phyloP scores from a whole-genome alignment of 75 land plant genomes.

The Pseudotsuga menziesii region DNA sequence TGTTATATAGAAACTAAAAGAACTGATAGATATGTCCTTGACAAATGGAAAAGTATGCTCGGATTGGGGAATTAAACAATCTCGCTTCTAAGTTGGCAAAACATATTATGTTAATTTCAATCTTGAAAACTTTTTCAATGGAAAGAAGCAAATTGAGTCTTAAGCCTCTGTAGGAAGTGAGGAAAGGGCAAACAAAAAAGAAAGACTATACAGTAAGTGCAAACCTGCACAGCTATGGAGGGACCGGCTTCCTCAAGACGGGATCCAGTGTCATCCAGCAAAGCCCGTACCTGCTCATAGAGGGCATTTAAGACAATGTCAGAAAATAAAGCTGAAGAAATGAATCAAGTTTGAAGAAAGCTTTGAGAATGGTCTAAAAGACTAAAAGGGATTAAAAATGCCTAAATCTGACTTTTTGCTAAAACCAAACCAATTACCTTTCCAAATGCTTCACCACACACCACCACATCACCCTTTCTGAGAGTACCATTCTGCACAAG shows the following conservation, averaged over 20 bases:
- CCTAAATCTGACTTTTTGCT: neutral
- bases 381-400: neutral
- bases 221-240: conserved; percentile 93
- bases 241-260: conserved; percentile 89
- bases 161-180: neutral
- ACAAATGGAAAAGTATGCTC: neutral
- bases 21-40: neutral
- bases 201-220: neutral
- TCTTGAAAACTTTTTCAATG: neutral
- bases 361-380: neutral
- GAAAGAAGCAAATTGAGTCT: neutral
- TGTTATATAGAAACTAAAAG: neutral
- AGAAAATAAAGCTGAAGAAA: neutral
- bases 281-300: conserved; percentile 78
- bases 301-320: neutral
- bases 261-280: conserved; percentile 85
- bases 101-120: neutral
- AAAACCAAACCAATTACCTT: conserved; percentile 54
- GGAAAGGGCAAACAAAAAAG: neutral
- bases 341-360: neutral
- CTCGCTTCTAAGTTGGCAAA: neutral
- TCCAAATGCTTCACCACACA: conserved; percentile 96
- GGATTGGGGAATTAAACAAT: neutral
- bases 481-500: conserved; percentile 99
- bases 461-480: conserved; percentile 83